Percentiles rank a stretch among this genome's conserved stretches.
phyloP scores from a whole-genome alignment of 192 early-diverging fungal genomes.

The Coemansia sp. region DNA sequence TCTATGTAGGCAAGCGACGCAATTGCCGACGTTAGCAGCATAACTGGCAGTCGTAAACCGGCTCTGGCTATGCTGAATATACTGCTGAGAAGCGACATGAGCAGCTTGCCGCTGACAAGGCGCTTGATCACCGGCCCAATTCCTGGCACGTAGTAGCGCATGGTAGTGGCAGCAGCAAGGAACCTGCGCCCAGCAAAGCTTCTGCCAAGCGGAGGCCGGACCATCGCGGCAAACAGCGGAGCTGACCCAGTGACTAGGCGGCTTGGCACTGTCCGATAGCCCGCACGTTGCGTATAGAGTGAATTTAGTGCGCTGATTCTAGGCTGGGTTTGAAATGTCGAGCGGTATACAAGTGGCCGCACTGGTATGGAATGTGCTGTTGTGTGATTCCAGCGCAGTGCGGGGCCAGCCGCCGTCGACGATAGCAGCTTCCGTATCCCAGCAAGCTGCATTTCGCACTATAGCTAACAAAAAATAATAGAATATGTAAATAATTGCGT shows the following conservation, averaged over 20 bases:
- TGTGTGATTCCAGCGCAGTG: conserved; percentile 4
- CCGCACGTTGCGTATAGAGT: conserved; percentile 11
- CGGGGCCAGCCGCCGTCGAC: not conserved
- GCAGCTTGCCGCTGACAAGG: conserved; percentile 27
- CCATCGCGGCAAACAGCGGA: conserved; percentile 11
- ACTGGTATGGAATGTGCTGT: conserved; percentile 1
- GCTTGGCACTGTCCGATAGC: conserved; percentile 12
- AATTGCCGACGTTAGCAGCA: conserved; percentile 49
- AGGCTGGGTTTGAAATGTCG: conserved; percentile 9
- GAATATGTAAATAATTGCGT: not conserved
- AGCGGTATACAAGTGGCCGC: conserved; percentile 3
- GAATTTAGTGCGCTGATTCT: not conserved
- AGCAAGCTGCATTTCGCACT: conserved; percentile 24
- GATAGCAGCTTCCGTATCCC: conserved; percentile 17
- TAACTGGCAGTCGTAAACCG: conserved; percentile 44
- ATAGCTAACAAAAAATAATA: not conserved
- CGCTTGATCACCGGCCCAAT: conserved; percentile 25
- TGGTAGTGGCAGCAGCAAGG: conserved; percentile 34
- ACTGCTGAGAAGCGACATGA: conserved; percentile 35
- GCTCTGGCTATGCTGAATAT: conserved; percentile 24
- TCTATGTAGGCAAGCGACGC: conserved; percentile 53
- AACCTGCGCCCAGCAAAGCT: conserved; percentile 37
- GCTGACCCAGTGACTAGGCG: not conserved
- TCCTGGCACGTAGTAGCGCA: conserved; percentile 53
- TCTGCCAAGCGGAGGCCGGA: conserved; percentile 18